Conservation (phyloP, 441 rosid species). For the Adansonia grandidieri region DNA sequence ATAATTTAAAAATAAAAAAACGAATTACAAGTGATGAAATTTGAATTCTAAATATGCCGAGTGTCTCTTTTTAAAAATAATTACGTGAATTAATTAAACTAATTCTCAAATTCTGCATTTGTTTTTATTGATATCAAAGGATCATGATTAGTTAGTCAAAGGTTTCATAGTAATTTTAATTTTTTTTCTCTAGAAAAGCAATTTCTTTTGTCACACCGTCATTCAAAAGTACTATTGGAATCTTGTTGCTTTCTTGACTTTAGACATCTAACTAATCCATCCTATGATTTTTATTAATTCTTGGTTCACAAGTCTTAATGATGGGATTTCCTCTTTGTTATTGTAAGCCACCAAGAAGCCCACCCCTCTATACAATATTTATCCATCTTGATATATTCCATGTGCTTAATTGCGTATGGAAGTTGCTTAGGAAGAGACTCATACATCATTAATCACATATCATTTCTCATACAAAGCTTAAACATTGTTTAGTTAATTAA, state of each 20-base stretch:
- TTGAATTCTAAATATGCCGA: no score
- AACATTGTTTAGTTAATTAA: background rate
- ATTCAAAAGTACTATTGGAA: slow-evolving; percentile 27
- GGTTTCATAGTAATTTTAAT: slow-evolving; percentile 20
- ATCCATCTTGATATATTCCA: background rate
- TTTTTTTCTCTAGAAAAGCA: slow-evolving; percentile 9
- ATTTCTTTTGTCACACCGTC: slow-evolving; percentile 31
- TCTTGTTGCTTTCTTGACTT: slow-evolving; percentile 40
- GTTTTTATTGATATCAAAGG: background rate
- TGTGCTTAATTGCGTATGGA: background rate
- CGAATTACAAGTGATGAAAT: no score
- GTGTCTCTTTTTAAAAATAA: no score
- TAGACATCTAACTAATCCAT: background rate
- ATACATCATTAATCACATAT: background rate
- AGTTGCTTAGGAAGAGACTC: background rate
- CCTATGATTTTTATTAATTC: slow-evolving; percentile 10
- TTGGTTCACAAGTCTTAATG: slow-evolving; percentile 13
- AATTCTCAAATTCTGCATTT: background rate
- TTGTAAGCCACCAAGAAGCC: background rate
- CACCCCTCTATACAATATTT: background rate
- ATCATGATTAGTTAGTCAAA: background rate
- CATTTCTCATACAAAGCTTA: no score
- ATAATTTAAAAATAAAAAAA: no score
- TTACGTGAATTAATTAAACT: no score
- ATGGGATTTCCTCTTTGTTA: slow-evolving; percentile 15